phyloP scores from a whole-genome alignment of 2,329 filamentous ascomycete genomes.

The Neurospora crassa region DNA sequence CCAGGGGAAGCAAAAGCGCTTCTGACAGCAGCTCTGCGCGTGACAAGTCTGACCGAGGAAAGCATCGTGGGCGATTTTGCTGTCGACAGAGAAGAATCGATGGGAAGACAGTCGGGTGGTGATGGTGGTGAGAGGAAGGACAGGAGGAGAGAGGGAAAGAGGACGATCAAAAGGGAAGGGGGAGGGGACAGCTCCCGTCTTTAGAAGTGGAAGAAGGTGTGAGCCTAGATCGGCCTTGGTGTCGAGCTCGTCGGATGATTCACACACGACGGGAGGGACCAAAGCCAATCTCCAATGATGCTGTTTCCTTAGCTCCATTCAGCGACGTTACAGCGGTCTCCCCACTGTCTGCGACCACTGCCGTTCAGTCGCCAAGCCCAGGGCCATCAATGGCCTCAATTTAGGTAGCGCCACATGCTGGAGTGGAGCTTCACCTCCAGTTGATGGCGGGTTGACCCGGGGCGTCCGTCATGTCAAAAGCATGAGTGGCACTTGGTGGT shows the following conservation, averaged over 20 bases:
- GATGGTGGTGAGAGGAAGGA: neutral
- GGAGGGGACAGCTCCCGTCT: neutral
- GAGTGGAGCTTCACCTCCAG: neutral
- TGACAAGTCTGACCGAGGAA: slow-evolving; percentile 43
- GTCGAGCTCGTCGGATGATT: slow-evolving; percentile 2
- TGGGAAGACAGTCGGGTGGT: neutral
- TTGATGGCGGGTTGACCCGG: neutral
- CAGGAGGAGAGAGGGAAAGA: neutral
- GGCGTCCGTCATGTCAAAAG: no score
- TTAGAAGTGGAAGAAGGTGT: neutral
- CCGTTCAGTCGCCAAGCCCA: neutral
- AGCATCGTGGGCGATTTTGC: slow-evolving; percentile 35
- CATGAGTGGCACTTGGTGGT: no score
- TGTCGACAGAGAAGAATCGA: neutral
- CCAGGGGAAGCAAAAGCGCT: slow-evolving; percentile 23
- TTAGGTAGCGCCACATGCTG: neutral
- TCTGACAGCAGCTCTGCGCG: slow-evolving; percentile 37
- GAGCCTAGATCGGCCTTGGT: neutral
- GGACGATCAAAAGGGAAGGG: neutral
- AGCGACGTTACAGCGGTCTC: neutral
- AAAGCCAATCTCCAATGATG: slow-evolving; percentile 4
- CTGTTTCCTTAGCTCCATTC: neutral
- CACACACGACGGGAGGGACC: slow-evolving; percentile 5
- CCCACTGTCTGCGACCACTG: neutral
- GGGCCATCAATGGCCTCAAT: neutral